Evolutionary conservation across 108 stramenopile species (phyloP), one percentile per base, ranked within the genome.

Genomic region (Nitzschia inconspicua): DNA sequence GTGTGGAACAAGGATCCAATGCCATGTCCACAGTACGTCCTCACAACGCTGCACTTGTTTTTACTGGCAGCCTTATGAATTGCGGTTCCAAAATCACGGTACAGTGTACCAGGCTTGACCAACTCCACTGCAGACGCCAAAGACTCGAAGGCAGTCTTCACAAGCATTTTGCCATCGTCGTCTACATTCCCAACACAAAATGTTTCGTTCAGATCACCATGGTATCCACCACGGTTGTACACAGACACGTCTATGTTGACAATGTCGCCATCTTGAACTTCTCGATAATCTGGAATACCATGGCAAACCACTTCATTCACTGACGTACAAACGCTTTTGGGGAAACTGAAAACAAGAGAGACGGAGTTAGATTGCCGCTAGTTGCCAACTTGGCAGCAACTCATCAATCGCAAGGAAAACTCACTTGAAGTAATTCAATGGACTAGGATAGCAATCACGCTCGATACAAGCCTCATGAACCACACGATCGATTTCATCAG

Each of bases 231-330:
- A 30, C 66, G 22, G 40, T 78, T 77, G 79, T 94, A 99, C 0
- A 86, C 82, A 4, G 97, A 94, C 16, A 99, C 88, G 79, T 99
- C 99, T 52, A 99, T 77, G 75, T 98, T 98, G 50, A 99, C 88
- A 63, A 99, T 96, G 65, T 99, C 75, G 9, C 99, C 99, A 62
- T 98, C 96, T 58, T 91, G 70, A 14, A 99, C 60, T 65, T 93
- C 86, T 19, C 91, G 52, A 63, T 83, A 85, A 54, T 95, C 95
- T 8, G 95, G 95, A 52, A 95, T 95, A 3, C 95, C 95, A 39
- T 95, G 95, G 76, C 95, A 95, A 79, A 95, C 92, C 9, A 95
- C 88, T 80, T 99, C 98, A 65, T 99, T 99, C 55, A 99, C 93
- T 26, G 79, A 83, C 0, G 97, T 98, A 66, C 99, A 99, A 3